A percentile compares a stretch with the other conserved stretches of the same genome.
phyloP scores from a whole-genome alignment of 495 filamentous ascomycete genomes.

The Mycothermus thermophilus region DNA sequence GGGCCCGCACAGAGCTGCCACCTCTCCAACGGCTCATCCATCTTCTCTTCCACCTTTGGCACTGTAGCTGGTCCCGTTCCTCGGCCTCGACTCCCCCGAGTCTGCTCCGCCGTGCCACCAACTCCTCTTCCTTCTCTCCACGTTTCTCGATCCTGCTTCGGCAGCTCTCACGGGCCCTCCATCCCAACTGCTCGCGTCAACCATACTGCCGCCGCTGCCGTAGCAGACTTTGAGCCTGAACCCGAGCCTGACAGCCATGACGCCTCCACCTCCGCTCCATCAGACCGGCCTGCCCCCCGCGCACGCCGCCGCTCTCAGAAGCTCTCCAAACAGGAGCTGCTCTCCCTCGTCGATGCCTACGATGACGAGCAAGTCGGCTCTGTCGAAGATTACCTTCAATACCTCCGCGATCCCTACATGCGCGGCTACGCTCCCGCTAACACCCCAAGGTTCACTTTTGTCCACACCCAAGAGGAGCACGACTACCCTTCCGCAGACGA shows the following conservation, averaged over 20 bases:
- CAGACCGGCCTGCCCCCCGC: too few species aligned
- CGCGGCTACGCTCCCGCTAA: constrained; percentile 31
- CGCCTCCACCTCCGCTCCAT: neutral
- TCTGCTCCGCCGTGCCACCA: constrained; percentile 1
- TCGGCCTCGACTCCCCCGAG: too few species aligned
- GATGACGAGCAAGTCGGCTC: constrained; percentile 22
- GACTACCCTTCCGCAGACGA: constrained; percentile 31
- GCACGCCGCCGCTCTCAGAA: neutral
- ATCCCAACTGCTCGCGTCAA: constrained; percentile 3
- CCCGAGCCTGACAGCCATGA: neutral
- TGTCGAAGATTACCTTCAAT: constrained; percentile 33
- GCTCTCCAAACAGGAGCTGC: constrained; percentile 27
- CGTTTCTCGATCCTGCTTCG: constrained; percentile 3
- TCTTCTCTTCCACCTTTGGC: too few species aligned
- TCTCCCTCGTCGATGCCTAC: constrained; percentile 36
- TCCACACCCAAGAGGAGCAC: constrained; percentile 29
- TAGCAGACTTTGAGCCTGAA: neutral
- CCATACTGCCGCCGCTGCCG: constrained; percentile 10
- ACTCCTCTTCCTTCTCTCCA: constrained; percentile 5
- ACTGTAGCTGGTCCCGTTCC: too few species aligned
- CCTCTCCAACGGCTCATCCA: too few species aligned
- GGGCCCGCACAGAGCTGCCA: constrained; percentile 3
- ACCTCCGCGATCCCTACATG: constrained; percentile 33
- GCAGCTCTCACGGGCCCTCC: constrained; percentile 10
- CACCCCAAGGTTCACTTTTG: constrained; percentile 29